A percentile compares a stretch with the other conserved stretches of the same genome.
Evolutionary conservation across 2,329 filamentous ascomycete genomes (phyloP).

Genomic region (Colletotrichum theobromicola): DNA sequence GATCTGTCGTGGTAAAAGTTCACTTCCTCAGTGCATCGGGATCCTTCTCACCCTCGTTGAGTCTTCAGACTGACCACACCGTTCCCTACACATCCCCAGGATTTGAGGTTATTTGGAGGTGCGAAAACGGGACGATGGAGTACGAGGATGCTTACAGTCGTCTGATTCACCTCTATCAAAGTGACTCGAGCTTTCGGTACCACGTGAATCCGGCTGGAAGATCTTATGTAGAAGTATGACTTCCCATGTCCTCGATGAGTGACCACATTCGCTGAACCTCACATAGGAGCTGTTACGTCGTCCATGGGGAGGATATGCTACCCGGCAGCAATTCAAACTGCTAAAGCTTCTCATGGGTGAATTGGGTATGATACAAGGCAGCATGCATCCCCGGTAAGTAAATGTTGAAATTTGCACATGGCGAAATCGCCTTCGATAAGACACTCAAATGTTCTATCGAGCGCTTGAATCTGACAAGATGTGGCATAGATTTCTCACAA

Average conservation of each 20-base stretch:
- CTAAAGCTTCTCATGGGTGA: background rate
- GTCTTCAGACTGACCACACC: background rate
- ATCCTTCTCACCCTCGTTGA: background rate
- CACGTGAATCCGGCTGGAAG: background rate
- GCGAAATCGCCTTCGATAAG: background rate
- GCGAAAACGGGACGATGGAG: rapidly evolving
- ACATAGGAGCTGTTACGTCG: rapidly evolving
- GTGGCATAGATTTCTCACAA: background rate
- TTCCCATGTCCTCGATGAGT: background rate
- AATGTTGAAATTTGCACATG: background rate
- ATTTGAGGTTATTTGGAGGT: background rate
- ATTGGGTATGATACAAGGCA: background rate
- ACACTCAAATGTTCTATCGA: background rate
- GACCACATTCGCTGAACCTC: rapidly evolving
- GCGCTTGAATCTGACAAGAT: background rate
- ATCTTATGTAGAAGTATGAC: background rate
- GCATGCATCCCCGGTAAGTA: background rate
- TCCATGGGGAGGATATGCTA: background rate
- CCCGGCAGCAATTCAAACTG: background rate
- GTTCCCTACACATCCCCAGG: background rate
- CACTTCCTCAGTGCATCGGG: background rate
- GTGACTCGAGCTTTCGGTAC: background rate
- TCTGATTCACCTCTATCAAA: background rate
- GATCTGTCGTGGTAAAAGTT: background rate
- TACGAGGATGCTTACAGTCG: background rate